Conservation (phyloP, 2,329 filamentous ascomycete genomes). For the Talaromyces sp. region DNA sequence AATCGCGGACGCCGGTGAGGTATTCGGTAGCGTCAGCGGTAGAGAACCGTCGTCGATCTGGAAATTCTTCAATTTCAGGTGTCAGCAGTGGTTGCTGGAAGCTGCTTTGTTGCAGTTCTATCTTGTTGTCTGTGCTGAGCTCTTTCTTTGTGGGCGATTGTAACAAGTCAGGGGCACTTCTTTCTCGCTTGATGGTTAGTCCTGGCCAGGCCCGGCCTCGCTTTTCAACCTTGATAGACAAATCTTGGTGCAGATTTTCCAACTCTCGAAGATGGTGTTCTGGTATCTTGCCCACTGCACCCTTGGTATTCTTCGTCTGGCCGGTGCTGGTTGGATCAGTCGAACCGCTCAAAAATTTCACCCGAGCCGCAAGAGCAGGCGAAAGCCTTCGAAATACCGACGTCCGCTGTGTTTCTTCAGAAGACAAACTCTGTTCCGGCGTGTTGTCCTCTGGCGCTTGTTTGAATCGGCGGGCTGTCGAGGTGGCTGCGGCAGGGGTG, state of each 20-base stretch:
- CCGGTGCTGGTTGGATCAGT: slow-evolving; percentile 22
- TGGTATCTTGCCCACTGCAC: slow-evolving; percentile 38
- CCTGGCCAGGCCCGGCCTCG: slow-evolving; percentile 37
- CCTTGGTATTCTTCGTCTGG: slow-evolving; percentile 18
- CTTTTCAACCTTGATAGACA: slow-evolving; percentile 38
- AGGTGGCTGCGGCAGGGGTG: slow-evolving; percentile 24
- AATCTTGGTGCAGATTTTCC: slow-evolving; percentile 37
- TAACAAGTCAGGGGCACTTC: slow-evolving; percentile 23
- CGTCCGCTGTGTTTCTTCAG: slow-evolving; percentile 29
- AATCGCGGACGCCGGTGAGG: slow-evolving; percentile 16
- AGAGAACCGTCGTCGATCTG: not conserved
- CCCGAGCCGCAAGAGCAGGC: slow-evolving; percentile 41
- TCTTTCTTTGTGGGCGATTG: slow-evolving; percentile 19
- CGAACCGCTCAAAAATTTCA: slow-evolving; percentile 41
- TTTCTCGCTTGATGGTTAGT: slow-evolving; percentile 19
- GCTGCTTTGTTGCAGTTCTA: not conserved
- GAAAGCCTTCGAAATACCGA: slow-evolving; percentile 43
- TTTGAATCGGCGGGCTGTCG: slow-evolving; percentile 24
- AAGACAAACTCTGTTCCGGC: slow-evolving; percentile 18
- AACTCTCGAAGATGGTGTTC: slow-evolving; percentile 41
- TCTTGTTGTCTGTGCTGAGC: not conserved
- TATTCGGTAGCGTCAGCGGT: slow-evolving; percentile 12
- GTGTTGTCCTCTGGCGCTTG: slow-evolving; percentile 24
- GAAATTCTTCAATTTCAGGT: not conserved
- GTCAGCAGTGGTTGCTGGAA: not conserved